Percentiles rank a stretch among this genome's conserved stretches.
Conservation (phyloP, 1,139 yeast species). For the Geotrichum siamense region DNA sequence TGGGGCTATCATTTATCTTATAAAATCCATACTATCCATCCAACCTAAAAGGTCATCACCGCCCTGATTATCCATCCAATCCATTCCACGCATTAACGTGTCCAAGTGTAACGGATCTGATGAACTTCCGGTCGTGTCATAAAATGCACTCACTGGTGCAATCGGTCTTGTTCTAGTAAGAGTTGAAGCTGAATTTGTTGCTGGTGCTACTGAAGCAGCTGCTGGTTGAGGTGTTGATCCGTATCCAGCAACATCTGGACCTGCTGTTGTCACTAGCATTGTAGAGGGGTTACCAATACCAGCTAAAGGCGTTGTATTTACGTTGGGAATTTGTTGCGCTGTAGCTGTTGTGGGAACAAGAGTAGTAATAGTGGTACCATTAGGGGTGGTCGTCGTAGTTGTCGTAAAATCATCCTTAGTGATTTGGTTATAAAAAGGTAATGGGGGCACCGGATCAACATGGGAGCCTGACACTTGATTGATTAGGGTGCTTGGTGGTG, state of each 20-base stretch:
- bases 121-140: conserved; percentile 37
- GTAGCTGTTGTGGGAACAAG: conserved; percentile 64
- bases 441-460: conserved; percentile 42
- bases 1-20: too few relatives aligned
- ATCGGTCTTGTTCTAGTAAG: not conserved
- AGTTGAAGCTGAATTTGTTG: not conserved
- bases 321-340: not conserved
- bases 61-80: conserved; percentile 68
- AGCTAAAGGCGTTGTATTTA: conserved; percentile 15
- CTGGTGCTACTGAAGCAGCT: conserved; percentile 8
- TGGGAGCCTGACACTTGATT: conserved; percentile 16
- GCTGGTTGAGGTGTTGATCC: not conserved
- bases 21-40: conserved; percentile 49
- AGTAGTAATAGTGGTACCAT: conserved; percentile 86
- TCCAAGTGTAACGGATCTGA: conserved; percentile 33
- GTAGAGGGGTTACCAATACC: conserved; percentile 18
- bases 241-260: conserved; percentile 18
- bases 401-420: conserved; percentile 85
- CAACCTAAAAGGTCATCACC: conserved; percentile 92
- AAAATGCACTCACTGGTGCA: conserved; percentile 31
- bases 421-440: conserved; percentile 87
- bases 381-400: conserved; percentile 79
- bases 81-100: conserved; percentile 62
- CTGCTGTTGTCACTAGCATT: conserved; percentile 14
- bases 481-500: conserved; percentile 3